phyloP scores from a whole-genome alignment of 202 grass and related monocot species.

The Zizania palustris region DNA sequence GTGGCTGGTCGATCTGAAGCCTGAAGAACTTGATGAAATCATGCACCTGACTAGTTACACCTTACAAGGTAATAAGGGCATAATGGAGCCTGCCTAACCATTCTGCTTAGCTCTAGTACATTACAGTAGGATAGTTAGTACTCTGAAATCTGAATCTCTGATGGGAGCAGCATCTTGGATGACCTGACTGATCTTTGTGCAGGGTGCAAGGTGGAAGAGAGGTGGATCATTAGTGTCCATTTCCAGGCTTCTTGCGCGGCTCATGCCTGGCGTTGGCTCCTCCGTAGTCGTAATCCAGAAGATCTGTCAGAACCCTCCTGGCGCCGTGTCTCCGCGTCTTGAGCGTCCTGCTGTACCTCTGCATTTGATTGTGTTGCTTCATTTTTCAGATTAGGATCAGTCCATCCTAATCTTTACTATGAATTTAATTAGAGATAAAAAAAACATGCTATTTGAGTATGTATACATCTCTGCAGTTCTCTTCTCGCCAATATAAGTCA shows the following conservation, averaged over 20 bases:
- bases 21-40: conserved; percentile 14
- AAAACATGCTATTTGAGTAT: too few species aligned
- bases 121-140: background rate
- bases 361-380: too few species aligned
- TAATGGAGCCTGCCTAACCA: background rate
- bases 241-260: conserved; percentile 52
- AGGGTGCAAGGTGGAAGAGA: background rate
- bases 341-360: conserved; percentile 29
- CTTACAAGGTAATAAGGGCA: background rate
- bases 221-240: conserved; percentile 30
- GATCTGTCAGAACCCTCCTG: conserved; percentile 52
- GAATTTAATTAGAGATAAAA: too few species aligned
- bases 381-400: too few species aligned
- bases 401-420: too few species aligned
- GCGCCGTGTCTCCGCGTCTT: too few species aligned
- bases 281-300: conserved; percentile 76
- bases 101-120: conserved; percentile 1
- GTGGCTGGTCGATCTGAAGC: background rate
- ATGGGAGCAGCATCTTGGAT: background rate
- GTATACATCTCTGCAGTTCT: background rate
- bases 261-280: conserved; percentile 72
- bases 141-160: too few species aligned
- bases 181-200: background rate
- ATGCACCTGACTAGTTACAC: background rate
- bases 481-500: background rate